Conservation (phyloP, 208 protist species). For the Endotrypanum monterogeii region DNA sequence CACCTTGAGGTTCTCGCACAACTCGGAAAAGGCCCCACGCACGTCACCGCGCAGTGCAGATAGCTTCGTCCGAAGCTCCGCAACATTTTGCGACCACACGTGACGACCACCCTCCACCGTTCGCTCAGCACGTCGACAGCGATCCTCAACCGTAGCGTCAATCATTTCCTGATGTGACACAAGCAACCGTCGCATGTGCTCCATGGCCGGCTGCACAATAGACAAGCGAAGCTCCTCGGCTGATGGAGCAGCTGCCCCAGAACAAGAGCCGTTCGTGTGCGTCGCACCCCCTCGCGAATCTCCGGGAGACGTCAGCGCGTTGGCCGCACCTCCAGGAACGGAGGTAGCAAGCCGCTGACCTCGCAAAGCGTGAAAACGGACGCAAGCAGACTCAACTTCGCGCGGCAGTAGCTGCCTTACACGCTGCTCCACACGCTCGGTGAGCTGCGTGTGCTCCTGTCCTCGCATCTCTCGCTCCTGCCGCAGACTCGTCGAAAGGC, state of each 20-base stretch:
- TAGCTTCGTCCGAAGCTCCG: constrained; percentile 57
- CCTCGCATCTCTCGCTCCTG: constrained; percentile 25
- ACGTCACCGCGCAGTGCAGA: constrained; percentile 60
- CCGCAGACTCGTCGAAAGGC: constrained; percentile 4
- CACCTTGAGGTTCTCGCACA: constrained; percentile 73
- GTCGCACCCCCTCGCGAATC: neutral
- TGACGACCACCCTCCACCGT: constrained; percentile 34
- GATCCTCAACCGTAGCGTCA: constrained; percentile 60
- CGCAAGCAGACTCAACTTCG: constrained; percentile 30
- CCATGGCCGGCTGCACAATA: constrained; percentile 57
- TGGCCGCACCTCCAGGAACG: neutral
- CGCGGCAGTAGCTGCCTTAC: constrained; percentile 24
- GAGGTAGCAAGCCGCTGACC: constrained; percentile 19
- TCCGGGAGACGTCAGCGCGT: neutral
- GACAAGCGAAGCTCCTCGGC: constrained; percentile 39
- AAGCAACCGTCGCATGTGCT: constrained; percentile 76
- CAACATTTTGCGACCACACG: constrained; percentile 53
- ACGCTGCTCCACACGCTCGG: constrained; percentile 22
- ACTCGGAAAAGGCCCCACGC: constrained; percentile 61
- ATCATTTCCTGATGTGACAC: constrained; percentile 75
- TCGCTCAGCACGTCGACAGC: constrained; percentile 55
- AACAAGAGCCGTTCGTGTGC: neutral
- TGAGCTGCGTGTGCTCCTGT: constrained; percentile 16
- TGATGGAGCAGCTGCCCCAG: neutral
- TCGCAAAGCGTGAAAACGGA: constrained; percentile 28